A percentile compares a stretch with the other conserved stretches of the same genome.
Conservation (phyloP, 768 basidiomycete species). For the Mrakia frigida region DNA sequence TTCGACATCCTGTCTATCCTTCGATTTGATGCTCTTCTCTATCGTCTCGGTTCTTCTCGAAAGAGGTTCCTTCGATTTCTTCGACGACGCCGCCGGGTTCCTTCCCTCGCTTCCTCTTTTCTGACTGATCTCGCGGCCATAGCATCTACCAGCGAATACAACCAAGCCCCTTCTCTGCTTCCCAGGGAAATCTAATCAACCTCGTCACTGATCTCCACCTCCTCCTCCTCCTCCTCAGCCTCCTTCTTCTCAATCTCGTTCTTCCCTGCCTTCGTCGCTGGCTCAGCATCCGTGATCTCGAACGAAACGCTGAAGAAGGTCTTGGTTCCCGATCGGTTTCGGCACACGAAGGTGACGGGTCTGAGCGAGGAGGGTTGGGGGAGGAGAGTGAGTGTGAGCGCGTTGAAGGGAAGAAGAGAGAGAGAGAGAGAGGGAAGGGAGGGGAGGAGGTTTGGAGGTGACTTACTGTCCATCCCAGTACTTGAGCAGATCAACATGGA, state of each 20-base stretch:
- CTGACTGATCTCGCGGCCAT: neutral
- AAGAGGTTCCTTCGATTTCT: too few relatives aligned
- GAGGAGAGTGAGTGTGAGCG: too few relatives aligned
- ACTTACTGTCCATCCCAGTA: conserved; percentile 32
- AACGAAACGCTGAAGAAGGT: conserved; percentile 27
- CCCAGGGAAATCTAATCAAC: neutral
- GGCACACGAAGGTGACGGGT: conserved; percentile 29
- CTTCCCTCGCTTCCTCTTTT: neutral
- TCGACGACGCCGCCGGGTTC: too few relatives aligned
- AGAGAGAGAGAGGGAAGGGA: neutral
- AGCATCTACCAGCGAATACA: neutral
- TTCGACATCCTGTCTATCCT: too few relatives aligned
- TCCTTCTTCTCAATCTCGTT: neutral
- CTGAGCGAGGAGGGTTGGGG: neutral
- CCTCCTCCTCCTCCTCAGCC: neutral
- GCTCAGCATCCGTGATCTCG: conserved; percentile 18
- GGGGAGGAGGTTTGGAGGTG: neutral
- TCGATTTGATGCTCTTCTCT: too few relatives aligned
- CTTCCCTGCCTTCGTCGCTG: neutral
- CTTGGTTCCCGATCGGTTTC: conserved; percentile 24
- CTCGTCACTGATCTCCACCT: conserved; percentile 17
- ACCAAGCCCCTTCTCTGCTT: neutral
- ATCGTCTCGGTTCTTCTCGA: too few relatives aligned
- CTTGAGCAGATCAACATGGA: conserved; percentile 30
- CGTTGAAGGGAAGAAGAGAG: too few relatives aligned